Evolutionary conservation across 768 basidiomycete genomes (phyloP).

Genomic region (Lactifluus hygrophoroides): DNA sequence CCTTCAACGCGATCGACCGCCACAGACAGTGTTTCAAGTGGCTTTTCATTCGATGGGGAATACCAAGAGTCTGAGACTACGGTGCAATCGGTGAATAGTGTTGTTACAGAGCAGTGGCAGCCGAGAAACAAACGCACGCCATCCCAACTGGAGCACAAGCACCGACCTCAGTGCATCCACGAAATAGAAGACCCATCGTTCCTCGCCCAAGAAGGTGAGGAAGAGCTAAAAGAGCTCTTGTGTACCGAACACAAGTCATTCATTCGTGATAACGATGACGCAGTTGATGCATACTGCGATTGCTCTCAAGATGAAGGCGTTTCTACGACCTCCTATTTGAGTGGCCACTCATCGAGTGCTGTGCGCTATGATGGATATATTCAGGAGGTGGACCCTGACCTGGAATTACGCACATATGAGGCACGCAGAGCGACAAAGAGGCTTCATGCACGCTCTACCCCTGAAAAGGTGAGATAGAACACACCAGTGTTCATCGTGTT

Average conservation of each 20-base stretch:
- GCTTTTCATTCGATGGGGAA: conserved; percentile 26
- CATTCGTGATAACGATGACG: conserved; percentile 2
- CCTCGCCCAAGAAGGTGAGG: conserved; percentile 21
- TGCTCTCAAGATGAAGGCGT: conserved; percentile 16
- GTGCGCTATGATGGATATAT: conserved; percentile 51
- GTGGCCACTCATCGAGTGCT: conserved; percentile 20
- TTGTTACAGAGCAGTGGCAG: conserved; percentile 17
- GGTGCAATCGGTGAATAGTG: conserved; percentile 23
- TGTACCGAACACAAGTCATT: conserved; percentile 7
- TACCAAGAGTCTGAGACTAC: conserved; percentile 31
- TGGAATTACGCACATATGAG: conserved; percentile 43
- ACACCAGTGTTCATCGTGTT: not conserved
- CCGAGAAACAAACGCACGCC: conserved; percentile 4
- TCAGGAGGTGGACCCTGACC: conserved; percentile 41
- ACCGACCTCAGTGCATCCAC: conserved; percentile 39
- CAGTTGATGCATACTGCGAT: conserved; percentile 19
- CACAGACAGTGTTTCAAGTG: conserved; percentile 29
- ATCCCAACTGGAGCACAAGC: not conserved
- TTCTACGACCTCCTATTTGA: not conserved
- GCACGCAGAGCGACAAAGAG: conserved; percentile 5
- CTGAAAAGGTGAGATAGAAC: conserved; percentile 5
- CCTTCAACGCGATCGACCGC: conserved; percentile 29
- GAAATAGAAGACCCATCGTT: conserved; percentile 36
- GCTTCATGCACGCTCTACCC: not conserved
- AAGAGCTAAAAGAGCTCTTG: conserved; percentile 9